Evolutionary conservation across 495 filamentous ascomycete genomes (phyloP).

Genomic region (Penicillium fimorum): DNA sequence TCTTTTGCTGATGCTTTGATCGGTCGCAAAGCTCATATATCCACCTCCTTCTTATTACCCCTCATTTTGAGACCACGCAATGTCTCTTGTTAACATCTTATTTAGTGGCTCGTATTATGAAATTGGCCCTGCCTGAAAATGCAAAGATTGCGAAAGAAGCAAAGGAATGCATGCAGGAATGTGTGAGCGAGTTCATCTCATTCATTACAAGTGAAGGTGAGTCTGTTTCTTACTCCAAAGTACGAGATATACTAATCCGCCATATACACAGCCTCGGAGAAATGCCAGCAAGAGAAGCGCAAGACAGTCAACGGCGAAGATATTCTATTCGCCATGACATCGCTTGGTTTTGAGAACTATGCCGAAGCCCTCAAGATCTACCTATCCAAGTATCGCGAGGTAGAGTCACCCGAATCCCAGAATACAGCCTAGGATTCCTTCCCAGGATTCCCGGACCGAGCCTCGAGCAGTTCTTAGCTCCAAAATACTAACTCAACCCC

Average conservation of each 20-base stretch:
- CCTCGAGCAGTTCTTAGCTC: no score
- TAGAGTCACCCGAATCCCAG: no score
- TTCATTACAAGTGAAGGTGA: slow-evolving; percentile 90
- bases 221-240: background rate
- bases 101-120: slow-evolving; percentile 94
- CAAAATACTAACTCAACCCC: no score
- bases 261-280: slow-evolving; percentile 69
- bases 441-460: no score
- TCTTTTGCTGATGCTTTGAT: background rate
- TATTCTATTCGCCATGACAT: slow-evolving; percentile 98
- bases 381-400: slow-evolving; percentile 90
- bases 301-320: slow-evolving; percentile 99
- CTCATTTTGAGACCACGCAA: no score
- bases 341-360: slow-evolving; percentile 98
- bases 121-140: slow-evolving; percentile 92
- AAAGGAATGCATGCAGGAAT: slow-evolving; percentile 99
- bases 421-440: no score
- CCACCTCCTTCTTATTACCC: background rate
- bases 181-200: slow-evolving; percentile 99
- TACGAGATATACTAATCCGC: background rate
- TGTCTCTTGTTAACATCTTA: background rate
- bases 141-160: slow-evolving; percentile 99
- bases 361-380: slow-evolving; percentile 97
- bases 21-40: slow-evolving; percentile 2
- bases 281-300: slow-evolving; percentile 98